Percentiles rank a stretch among this genome's conserved stretches.
Evolutionary conservation across 108 stramenopile species (phyloP).

Genomic region (Aurantiochytrium sp.): DNA sequence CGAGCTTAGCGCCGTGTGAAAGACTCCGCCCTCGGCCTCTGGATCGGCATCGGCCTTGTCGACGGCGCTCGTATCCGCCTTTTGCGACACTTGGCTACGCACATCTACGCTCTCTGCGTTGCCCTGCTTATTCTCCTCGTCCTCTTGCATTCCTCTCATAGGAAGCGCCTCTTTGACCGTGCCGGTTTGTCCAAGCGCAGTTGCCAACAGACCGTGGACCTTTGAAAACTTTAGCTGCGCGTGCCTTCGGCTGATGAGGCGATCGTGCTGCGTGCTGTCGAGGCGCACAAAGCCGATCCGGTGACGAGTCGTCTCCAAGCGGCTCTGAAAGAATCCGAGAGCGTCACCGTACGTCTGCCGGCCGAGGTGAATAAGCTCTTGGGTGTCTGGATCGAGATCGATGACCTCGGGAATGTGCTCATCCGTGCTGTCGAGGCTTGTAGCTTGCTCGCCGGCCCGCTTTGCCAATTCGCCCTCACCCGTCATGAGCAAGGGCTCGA

Average conservation of each 20-base stretch:
- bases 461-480: background rate
- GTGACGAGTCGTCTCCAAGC: background rate
- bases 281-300: background rate
- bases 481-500: background rate
- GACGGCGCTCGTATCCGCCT: too few species aligned
- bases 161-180: background rate
- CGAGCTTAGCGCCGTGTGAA: background rate
- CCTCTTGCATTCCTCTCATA: background rate
- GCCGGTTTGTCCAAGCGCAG: background rate
- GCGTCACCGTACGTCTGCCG: slow-evolving; percentile 7
- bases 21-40: background rate
- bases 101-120: background rate
- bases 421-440: background rate
- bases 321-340: background rate
- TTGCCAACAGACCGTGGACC: background rate
- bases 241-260: slow-evolving; percentile 3
- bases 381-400: background rate
- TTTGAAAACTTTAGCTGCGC: background rate
- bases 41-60: background rate
- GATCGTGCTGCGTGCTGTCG: background rate
- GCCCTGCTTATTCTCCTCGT: background rate
- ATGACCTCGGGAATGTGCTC: background rate
- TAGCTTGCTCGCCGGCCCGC: background rate
- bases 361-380: background rate
- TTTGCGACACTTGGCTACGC: too few species aligned